Base-by-base conservation (phyloP, 768 basidiomycete species). In the Suillus subluteus region DNA sequence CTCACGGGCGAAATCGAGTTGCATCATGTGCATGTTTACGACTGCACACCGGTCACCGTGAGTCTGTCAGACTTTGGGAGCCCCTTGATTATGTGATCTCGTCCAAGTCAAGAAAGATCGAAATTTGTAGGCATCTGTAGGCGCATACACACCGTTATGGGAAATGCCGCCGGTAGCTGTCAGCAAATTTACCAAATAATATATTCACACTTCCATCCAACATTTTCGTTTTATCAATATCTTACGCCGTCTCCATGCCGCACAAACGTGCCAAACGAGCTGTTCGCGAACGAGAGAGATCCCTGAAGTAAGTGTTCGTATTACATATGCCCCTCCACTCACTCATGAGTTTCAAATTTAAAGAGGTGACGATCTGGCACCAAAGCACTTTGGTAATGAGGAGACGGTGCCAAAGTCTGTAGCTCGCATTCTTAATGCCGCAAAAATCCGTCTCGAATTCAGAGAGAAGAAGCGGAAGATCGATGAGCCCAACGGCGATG, bases 351-450 rank as follows among this genome's bases (percentile, higher is more conserved):
- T 37, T 32, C n/a, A 43, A 67, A 52, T 26, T 52, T 1, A 70
- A 32, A 90, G 88, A 71, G 83, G 83, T 63, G 68, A 78, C 55
- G 83, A 90, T 77, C 74, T 85, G 58, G 80, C 84, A 6, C 89
- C 87, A 21, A 73, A 69, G 66, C 80, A 79, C 69, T 71, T 78
- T 26, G 76, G 80, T 7, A 73, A 87, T 71, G 79, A 82, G 56
- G 92, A 94, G 71, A 78, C 82, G 5, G 82, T 94, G 23, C 92
- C 92, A 11, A 94, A 93, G 78, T 85, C 88, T 12, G 83, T 84
- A 18, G 75, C 84, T 43, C 86, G 92, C 16, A 83, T 92, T 23
- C 75, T 94, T 46, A 86, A 92, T 70, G 89, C 91, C 2, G 79
- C 79, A 26, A 77, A 81, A 66, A 82, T 91, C 54, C 82, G 89